These are phyloP conservation scores for Pyricularia grisea DNA, from an alignment of 2,329 filamentous ascomycete genomes.

Conservation along the genomic window DNA sequence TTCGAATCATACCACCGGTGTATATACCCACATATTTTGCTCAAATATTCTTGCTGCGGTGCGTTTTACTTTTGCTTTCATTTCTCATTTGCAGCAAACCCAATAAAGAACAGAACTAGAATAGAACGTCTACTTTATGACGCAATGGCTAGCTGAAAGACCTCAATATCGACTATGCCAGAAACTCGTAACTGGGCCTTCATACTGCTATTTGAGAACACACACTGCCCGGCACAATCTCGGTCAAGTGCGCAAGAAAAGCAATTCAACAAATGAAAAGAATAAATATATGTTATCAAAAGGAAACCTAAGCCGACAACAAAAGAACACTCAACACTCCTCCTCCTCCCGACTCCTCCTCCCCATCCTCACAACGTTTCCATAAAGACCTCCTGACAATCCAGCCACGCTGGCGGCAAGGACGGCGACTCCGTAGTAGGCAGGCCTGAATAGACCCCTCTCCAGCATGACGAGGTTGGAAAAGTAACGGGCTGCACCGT, in stretches of 20 bases:
- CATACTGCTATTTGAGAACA: too few species aligned
- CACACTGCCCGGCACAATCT: neutral
- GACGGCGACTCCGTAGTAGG: constrained; percentile 20
- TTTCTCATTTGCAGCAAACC: neutral
- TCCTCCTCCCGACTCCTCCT: constrained; percentile 5
- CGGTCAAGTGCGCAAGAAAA: too few species aligned
- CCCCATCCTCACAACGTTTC: constrained; percentile 13
- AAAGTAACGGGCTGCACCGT: constrained; percentile 38
- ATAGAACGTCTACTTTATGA: neutral
- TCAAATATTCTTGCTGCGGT: neutral
- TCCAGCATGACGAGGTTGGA: constrained; percentile 29
- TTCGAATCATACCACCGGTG: neutral
- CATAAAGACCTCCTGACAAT: constrained; percentile 20
- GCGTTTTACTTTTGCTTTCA: neutral
- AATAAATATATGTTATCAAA: neutral
- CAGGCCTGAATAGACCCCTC: constrained; percentile 29
- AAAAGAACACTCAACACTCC: neutral
- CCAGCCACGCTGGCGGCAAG: constrained; percentile 19
- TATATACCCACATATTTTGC: neutral
- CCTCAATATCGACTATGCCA: too few species aligned
- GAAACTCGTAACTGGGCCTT: too few species aligned
- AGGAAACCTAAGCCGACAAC: neutral
- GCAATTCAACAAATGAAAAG: neutral
- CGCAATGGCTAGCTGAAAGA: neutral
- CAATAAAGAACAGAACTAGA: neutral